These are phyloP conservation scores for Bryum argenteum DNA, from an alignment of 225 moss, liverwort and hornwort species.

Conservation along the genomic window DNA sequence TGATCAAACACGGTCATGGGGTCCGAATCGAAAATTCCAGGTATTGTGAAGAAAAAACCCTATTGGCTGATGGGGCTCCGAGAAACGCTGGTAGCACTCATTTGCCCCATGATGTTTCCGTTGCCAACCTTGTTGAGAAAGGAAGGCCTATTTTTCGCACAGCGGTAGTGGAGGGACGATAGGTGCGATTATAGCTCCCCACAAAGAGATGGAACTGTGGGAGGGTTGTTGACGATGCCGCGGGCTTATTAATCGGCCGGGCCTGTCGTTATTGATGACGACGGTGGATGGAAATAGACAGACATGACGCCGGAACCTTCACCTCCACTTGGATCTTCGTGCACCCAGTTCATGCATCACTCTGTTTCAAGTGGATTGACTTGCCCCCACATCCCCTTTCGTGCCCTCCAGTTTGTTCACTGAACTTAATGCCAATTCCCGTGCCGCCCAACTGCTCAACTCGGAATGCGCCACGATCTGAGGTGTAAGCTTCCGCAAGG, in stretches of 20 bases:
- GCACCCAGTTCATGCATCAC: constrained; percentile 6
- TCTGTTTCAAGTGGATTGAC: not conserved
- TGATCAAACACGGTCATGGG: no score
- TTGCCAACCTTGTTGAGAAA: not conserved
- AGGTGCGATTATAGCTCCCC: not conserved
- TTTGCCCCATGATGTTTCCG: not conserved
- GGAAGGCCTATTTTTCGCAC: not conserved
- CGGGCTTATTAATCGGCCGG: not conserved
- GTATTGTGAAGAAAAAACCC: no score
- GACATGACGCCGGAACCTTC: not conserved
- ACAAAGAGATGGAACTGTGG: not conserved
- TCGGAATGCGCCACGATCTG: no score
- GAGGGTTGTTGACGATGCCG: not conserved
- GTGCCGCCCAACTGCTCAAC: no score
- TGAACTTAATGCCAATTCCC: no score
- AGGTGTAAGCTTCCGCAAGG: no score
- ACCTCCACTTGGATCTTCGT: constrained; percentile 1
- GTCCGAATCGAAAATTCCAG: no score
- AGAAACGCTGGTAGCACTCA: no score
- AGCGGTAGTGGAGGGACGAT: not conserved
- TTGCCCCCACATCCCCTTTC: not conserved
- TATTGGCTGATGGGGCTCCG: no score
- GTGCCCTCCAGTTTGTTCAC: no score
- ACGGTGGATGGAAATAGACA: not conserved
- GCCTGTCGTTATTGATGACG: constrained; percentile 17